These are phyloP conservation scores for Xerocomus subilludens DNA, from an alignment of 1,284 basidiomycete species.

Conservation along the genomic window DNA sequence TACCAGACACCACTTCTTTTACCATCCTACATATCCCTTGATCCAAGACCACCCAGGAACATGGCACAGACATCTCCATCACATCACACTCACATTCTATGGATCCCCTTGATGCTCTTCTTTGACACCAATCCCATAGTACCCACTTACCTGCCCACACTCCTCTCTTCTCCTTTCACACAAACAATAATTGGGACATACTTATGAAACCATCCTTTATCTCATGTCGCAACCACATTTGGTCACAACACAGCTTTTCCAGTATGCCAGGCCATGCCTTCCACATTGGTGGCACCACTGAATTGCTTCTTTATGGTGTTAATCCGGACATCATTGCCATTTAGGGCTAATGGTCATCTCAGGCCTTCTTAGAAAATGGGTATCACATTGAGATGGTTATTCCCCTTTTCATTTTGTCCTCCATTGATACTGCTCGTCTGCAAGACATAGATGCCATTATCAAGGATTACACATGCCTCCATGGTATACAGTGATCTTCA, in stretches of 20 bases:
- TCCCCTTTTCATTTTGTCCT: not conserved
- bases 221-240: slow-evolving; percentile 25
- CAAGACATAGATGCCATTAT: not conserved
- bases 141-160: slow-evolving; percentile 15
- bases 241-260: not conserved
- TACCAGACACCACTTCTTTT: too few species aligned
- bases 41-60: too few species aligned
- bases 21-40: too few species aligned
- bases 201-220: slow-evolving; percentile 17
- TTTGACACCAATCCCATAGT: slow-evolving; percentile 26
- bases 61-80: slow-evolving; percentile 27
- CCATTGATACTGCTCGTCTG: not conserved
- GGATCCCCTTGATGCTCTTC: slow-evolving; percentile 20
- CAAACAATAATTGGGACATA: not conserved
- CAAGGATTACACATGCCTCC: too few species aligned
- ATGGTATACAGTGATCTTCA: too few species aligned
- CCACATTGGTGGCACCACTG: slow-evolving; percentile 18
- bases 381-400: not conserved
- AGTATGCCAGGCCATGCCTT: slow-evolving; percentile 21
- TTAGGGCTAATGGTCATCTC: slow-evolving; percentile 1
- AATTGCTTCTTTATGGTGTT: slow-evolving; percentile 16
- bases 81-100: slow-evolving; percentile 25
- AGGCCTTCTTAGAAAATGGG: slow-evolving; percentile 28
- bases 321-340: slow-evolving; percentile 2
- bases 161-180: not conserved